phyloP scores from a whole-genome alignment of 2,329 filamentous ascomycete species.

The Cucurbitaria berberidis region DNA sequence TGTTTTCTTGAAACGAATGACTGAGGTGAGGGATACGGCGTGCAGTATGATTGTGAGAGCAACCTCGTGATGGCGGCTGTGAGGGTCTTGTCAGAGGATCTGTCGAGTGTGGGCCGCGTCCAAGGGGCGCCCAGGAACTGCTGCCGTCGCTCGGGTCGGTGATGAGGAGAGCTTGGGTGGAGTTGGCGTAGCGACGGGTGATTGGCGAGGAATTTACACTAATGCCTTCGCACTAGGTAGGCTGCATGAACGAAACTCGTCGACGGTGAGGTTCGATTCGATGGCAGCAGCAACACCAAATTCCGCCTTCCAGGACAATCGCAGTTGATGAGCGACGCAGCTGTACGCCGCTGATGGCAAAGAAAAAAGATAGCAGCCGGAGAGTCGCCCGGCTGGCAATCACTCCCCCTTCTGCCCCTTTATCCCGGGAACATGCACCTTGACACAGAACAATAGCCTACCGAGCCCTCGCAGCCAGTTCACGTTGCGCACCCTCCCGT shows the following conservation, averaged over 20 bases:
- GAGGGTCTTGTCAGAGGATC: constrained; percentile 20
- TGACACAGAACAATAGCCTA: constrained; percentile 2
- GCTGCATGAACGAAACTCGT: background rate
- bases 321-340: constrained; percentile 1
- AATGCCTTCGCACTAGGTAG: constrained; percentile 10
- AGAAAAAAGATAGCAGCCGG: background rate
- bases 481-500: constrained; percentile 21
- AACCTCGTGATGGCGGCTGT: constrained; percentile 25
- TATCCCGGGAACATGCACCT: constrained; percentile 4
- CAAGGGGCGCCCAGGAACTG: constrained; percentile 22
- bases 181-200: constrained; percentile 10
- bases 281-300: constrained; percentile 8
- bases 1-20: constrained; percentile 47
- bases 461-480: constrained; percentile 24
- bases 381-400: background rate
- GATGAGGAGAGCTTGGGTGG: constrained; percentile 7
- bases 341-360: background rate
- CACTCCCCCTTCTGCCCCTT: constrained; percentile 3
- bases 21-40: constrained; percentile 44
- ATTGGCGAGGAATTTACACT: constrained; percentile 14
- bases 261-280: constrained; percentile 13
- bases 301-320: constrained; percentile 6
- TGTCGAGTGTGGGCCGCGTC: constrained; percentile 13
- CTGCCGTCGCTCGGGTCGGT: constrained; percentile 11
- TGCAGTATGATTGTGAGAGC: constrained; percentile 13